Percentiles rank a stretch among this genome's conserved stretches.
phyloP scores from a whole-genome alignment of 306 rosid species.

The Echinosophora koreensis region DNA sequence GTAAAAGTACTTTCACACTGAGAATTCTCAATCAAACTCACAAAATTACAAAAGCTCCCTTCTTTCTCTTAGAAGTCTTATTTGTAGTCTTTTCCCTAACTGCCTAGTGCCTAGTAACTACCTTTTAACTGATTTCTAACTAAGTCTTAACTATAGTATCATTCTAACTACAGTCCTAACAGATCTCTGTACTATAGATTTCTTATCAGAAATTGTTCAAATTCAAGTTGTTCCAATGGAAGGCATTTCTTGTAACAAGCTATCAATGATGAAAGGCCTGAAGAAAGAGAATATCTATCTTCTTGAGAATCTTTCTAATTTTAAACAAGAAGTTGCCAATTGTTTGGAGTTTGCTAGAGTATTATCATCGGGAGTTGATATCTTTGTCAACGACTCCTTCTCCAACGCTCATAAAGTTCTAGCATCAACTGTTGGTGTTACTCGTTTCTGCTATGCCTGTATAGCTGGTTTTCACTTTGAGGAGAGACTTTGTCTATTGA shows the following conservation, averaged over 20 bases:
- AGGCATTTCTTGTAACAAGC: constrained; percentile 48
- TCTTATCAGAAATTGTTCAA: constrained; percentile 66
- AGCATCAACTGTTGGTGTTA: constrained; percentile 87
- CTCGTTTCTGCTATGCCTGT: constrained; percentile 77
- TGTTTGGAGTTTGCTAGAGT: constrained; percentile 69
- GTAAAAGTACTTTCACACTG: no score
- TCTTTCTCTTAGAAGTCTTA: no score
- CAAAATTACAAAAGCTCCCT: no score
- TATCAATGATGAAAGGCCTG: constrained; percentile 49
- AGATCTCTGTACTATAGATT: constrained; percentile 59
- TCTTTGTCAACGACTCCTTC: constrained; percentile 87
- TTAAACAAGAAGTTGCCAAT: constrained; percentile 84
- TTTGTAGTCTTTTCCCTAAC: no score
- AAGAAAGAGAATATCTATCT: constrained; percentile 70
- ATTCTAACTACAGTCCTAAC: no score
- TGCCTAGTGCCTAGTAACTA: no score
- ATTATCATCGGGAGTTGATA: constrained; percentile 76
- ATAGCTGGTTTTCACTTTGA: constrained; percentile 92
- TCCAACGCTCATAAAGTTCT: constrained; percentile 82
- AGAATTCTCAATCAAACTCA: no score
- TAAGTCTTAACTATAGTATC: no score
- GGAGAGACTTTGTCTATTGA: constrained; percentile 64
- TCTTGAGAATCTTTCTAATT: constrained; percentile 71
- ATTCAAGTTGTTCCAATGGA: constrained; percentile 65
- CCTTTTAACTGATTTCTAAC: no score